Percentiles rank a stretch among this genome's conserved stretches.
These are phyloP conservation scores for Mucor saturninus DNA, from an alignment of 371 early-diverging fungal species.

Conservation along the genomic window DNA sequence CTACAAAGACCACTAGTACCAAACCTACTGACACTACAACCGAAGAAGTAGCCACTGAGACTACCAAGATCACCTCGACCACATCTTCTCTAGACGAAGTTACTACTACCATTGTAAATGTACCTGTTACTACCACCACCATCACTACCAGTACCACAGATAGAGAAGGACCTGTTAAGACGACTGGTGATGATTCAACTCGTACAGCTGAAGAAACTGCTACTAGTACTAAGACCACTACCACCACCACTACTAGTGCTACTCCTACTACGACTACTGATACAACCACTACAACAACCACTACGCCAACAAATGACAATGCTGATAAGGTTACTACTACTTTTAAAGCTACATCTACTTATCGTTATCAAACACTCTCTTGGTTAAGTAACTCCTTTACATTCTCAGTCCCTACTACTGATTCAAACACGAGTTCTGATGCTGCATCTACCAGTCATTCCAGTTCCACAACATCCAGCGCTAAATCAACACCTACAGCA, in stretches of 20 bases:
- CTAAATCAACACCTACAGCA: background rate
- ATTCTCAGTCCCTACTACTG: slow-evolving; percentile 38
- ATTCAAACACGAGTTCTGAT: slow-evolving; percentile 7
- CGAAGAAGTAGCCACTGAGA: background rate
- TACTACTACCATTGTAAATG: background rate
- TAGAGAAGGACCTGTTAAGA: background rate
- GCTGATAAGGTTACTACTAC: slow-evolving; percentile 3
- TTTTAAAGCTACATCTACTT: slow-evolving; percentile 33
- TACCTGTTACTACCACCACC: slow-evolving; percentile 4
- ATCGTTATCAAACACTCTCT: slow-evolving; percentile 35
- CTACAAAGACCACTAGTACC: background rate
- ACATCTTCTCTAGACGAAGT: background rate
- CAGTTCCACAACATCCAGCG: background rate
- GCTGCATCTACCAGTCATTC: background rate
- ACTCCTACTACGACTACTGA: background rate
- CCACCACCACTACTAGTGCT: background rate
- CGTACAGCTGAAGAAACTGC: background rate
- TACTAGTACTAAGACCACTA: slow-evolving; percentile 1
- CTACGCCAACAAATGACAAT: background rate
- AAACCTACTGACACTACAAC: background rate
- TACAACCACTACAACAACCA: slow-evolving; percentile 2
- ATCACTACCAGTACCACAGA: background rate
- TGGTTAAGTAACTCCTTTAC: slow-evolving; percentile 35
- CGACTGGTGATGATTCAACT: slow-evolving; percentile 1
- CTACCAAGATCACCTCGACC: background rate